phyloP scores from a whole-genome alignment of 768 basidiomycete genomes.

The Rhizopogon vinicolor region DNA sequence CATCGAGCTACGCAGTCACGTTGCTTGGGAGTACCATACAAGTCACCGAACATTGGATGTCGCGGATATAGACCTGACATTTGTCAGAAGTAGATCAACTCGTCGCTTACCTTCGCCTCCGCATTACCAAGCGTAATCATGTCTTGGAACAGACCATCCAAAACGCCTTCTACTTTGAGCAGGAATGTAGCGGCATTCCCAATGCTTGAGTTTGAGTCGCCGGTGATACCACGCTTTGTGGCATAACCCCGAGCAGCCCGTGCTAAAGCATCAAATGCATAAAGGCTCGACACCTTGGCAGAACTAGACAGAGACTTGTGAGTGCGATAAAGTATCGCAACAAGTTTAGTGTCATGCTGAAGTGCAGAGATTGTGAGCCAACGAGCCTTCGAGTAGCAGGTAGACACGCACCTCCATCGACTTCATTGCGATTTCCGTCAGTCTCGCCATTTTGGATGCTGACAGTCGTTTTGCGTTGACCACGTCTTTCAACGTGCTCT shows the following conservation, averaged over 20 bases:
- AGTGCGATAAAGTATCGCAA: conserved; percentile 83
- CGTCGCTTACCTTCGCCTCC: conserved; percentile 82
- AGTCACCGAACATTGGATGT: background rate
- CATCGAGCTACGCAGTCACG: conserved; percentile 4
- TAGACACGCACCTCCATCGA: conserved; percentile 61
- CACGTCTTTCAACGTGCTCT: conserved; percentile 73
- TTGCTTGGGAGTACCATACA: conserved; percentile 2
- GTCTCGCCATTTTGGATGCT: conserved; percentile 73
- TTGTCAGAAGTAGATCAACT: conserved; percentile 2
- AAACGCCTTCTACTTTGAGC: conserved; percentile 83
- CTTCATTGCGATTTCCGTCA: conserved; percentile 76
- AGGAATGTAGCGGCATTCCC: conserved; percentile 83
- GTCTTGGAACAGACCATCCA: conserved; percentile 87
- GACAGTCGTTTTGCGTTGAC: conserved; percentile 83
- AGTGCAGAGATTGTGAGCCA: background rate
- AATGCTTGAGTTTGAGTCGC: conserved; percentile 48
- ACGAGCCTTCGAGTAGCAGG: background rate
- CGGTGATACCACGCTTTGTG: conserved; percentile 58
- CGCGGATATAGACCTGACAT: background rate
- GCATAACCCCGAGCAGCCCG: conserved; percentile 72
- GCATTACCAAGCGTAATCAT: conserved; percentile 60
- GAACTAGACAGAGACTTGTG: conserved; percentile 71
- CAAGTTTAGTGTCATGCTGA: conserved; percentile 82
- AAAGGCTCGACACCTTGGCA: conserved; percentile 83
- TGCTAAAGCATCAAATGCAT: conserved; percentile 90